phyloP scores from a whole-genome alignment of 495 filamentous ascomycete genomes.

The Thermochaetoides thermophila region DNA sequence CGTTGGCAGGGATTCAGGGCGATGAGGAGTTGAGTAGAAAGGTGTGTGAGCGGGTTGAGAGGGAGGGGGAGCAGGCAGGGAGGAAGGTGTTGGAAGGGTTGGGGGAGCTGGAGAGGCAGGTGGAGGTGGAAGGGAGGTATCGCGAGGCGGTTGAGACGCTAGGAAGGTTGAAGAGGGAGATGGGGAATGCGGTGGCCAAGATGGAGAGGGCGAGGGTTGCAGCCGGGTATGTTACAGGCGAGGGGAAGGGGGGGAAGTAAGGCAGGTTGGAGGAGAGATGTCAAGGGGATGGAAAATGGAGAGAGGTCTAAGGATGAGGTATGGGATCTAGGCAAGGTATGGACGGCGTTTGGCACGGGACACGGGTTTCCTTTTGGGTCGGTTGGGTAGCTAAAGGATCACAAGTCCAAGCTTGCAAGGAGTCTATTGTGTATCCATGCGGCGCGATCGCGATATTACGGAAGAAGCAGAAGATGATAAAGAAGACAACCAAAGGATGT shows the following conservation, averaged over 20 bases:
- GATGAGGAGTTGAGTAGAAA: constrained; percentile 34
- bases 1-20: constrained; percentile 25
- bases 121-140: constrained; percentile 36
- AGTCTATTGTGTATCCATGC: constrained; percentile 8
- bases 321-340: no score
- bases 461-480: no score
- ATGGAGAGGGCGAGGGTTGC: constrained; percentile 63
- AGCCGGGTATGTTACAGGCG: constrained; percentile 40
- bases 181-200: constrained; percentile 59
- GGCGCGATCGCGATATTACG: constrained; percentile 2
- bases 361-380: no score
- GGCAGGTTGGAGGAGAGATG: not conserved
- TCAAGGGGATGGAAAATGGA: no score
- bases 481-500: not conserved
- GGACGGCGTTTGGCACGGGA: no score
- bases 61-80: constrained; percentile 12
- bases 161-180: constrained; percentile 38
- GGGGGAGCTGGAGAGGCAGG: constrained; percentile 29
- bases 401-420: constrained; percentile 7
- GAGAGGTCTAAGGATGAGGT: no score
- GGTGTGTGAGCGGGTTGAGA: constrained; percentile 8
- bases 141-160: constrained; percentile 36
- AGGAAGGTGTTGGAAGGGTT: constrained; percentile 11
- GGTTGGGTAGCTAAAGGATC: no score
- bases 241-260: constrained; percentile 13